Base-by-base conservation (phyloP, 345 rosid species). In the Rhizophora mangle region DNA sequence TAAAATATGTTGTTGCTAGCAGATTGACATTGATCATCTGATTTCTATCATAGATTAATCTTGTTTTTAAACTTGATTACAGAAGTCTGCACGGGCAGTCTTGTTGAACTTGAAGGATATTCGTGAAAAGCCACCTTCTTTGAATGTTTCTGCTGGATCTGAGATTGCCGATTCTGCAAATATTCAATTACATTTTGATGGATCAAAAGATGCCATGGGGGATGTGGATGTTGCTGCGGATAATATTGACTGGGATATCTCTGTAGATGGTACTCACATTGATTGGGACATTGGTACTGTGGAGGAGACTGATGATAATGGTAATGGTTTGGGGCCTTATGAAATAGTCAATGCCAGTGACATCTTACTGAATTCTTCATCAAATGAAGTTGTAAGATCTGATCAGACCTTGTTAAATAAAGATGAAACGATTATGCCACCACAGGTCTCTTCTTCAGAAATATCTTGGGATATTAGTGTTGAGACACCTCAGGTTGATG, bases 201-300 rank as follows among this genome's bases (percentile, higher is more conserved):
- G 81, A 72, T n/a, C 71, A 73, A 51, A 69, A 71, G 52, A 65
- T 69, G 46, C 49, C 55, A 75, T 64, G 68, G 95, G 77, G 64
- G 81, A 82, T 63, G 61, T 68, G 72, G 86, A 85, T 76, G 82
- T 63, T 67, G 76, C 81, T 61, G 78, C 85, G 22, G 87, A 86
- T 71, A 74, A 64, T 76, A 86, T 91, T 73, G 97, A 91, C 76
- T 94, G 98, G 98, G 97, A 91, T 79, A 89, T 94, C 62, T 81
- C 96, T 30, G 92, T 89, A 73, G 96, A 89, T 68, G 79, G 76
- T 57, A 72, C 89, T 72, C 87, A 88, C 71, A 95, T 95, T 79
- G 93, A 92, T 81, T 89, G 99, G 99, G 99, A 92, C 78, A 88
- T 91, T 76, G 89, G 92, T 62, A 76, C 86, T 73, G 80, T 82